These are phyloP conservation scores for Hypoxylon sp. DNA, from an alignment of 2,329 filamentous ascomycete species.

Conservation along the genomic window DNA sequence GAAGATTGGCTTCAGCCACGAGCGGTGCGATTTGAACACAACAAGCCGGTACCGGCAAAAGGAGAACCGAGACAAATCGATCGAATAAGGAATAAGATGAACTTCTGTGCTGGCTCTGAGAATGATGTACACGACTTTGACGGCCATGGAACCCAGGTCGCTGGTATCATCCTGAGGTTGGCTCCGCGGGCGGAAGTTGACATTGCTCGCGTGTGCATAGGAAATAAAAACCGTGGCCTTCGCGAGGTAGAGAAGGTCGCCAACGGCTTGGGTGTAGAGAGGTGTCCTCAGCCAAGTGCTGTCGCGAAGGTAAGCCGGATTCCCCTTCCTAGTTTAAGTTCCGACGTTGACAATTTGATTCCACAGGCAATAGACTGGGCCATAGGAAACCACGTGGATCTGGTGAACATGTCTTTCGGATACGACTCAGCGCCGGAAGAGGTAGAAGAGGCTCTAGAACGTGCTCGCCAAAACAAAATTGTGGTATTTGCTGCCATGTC, in stretches of 20 bases:
- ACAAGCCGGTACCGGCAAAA: constrained; percentile 1
- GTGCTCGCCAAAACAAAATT: background rate
- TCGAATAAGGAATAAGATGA: constrained; percentile 21
- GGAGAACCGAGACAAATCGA: constrained; percentile 16
- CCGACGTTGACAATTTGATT: background rate
- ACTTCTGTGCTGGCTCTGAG: constrained; percentile 18
- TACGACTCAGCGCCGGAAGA: constrained; percentile 6
- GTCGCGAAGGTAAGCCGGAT: constrained; percentile 11
- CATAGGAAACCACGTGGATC: constrained; percentile 3
- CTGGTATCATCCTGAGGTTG: constrained; percentile 17
- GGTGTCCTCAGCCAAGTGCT: constrained; percentile 8
- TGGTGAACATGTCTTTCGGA: constrained; percentile 17
- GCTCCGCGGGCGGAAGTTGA: constrained; percentile 16
- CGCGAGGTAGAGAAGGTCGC: background rate
- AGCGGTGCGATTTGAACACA: constrained; percentile 6
- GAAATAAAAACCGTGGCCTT: constrained; percentile 11
- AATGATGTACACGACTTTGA: constrained; percentile 12
- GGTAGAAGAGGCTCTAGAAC: constrained; percentile 8
- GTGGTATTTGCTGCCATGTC: constrained; percentile 23
- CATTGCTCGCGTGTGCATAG: constrained; percentile 17
- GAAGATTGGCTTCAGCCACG: constrained; percentile 20
- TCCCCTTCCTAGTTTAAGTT: background rate
- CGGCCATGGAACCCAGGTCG: constrained; percentile 18
- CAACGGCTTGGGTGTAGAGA: background rate
- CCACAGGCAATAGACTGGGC: constrained; percentile 20